A percentile compares a stretch with the other conserved stretches of the same genome.
Conservation (phyloP, 2,329 filamentous ascomycete genomes). For the Colletotrichum neosansevieriae region DNA sequence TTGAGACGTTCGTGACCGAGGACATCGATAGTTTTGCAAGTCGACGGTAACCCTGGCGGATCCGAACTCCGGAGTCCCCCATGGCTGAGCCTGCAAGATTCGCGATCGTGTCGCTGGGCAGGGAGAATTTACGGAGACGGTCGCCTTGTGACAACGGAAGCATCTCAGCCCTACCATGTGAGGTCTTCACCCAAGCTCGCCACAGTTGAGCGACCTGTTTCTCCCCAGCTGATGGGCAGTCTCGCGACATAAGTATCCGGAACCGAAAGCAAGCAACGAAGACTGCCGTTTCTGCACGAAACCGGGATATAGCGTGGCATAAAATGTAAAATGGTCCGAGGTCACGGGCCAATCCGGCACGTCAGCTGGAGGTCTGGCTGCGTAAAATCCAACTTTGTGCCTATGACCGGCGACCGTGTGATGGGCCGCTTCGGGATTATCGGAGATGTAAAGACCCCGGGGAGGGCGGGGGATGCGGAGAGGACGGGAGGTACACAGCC, state of each 20-base stretch:
- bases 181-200: neutral
- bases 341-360: neutral
- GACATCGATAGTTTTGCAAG: no score
- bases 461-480: constrained; percentile 26
- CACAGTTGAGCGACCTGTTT: no score
- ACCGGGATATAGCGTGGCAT: neutral
- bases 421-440: constrained; percentile 22
- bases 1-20: neutral
- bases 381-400: neutral
- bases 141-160: no score
- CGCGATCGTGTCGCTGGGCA: neutral
- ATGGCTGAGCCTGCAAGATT: neutral
- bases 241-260: neutral
- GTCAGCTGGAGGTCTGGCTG: neutral
- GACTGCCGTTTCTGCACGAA: neutral
- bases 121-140: neutral
- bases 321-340: neutral
- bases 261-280: neutral
- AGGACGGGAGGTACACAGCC: constrained; percentile 13
- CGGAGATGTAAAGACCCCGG: constrained; percentile 18
- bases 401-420: neutral
- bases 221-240: no score
- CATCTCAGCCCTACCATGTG: neutral
- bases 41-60: neutral
- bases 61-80: neutral